A percentile compares a stretch with the other conserved stretches of the same genome.
Conservation (phyloP, 2,329 filamentous ascomycete genomes). For the Hypoxylon sp. region DNA sequence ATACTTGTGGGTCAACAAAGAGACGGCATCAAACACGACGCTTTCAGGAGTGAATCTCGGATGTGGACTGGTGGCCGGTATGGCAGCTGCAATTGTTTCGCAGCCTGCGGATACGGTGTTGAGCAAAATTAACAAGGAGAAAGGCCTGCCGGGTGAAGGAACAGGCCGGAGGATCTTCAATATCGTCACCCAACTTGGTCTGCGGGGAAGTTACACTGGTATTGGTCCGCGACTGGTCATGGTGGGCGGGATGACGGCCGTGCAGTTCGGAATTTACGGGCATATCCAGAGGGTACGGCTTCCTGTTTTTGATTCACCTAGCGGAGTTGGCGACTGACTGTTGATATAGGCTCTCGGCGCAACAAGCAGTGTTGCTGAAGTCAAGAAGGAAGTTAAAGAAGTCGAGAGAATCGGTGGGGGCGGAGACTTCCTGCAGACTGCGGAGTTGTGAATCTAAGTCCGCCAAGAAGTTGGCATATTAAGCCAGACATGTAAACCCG, state of each 20-base stretch:
- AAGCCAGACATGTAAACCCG: conserved; percentile 14
- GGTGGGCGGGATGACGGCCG: conserved; percentile 48
- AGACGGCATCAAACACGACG: conserved; percentile 36
- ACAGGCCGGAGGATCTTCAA: conserved; percentile 43
- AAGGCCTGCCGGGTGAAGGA: conserved; percentile 44
- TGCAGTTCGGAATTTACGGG: conserved; percentile 47
- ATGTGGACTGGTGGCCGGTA: conserved; percentile 46
- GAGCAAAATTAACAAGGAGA: conserved; percentile 48
- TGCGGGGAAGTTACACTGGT: conserved; percentile 47
- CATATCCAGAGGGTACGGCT: conserved; percentile 46
- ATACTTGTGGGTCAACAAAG: conserved; percentile 43
- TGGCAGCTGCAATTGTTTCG: conserved; percentile 47
- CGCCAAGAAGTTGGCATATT: conserved; percentile 1
- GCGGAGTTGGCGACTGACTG: conserved; percentile 18
- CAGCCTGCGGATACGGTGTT: conserved; percentile 49
- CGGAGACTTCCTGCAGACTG: conserved; percentile 22
- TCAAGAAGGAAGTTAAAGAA: conserved; percentile 26
- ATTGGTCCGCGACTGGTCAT: conserved; percentile 46
- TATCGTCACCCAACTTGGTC: conserved; percentile 45
- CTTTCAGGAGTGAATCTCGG: conserved; percentile 46
- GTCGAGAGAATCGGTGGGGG: conserved; percentile 22
- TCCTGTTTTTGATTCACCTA: background rate
- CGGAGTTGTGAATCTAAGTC: conserved; percentile 21
- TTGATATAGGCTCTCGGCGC: conserved; percentile 36
- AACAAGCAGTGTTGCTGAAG: conserved; percentile 25